Evolutionary conservation across 768 basidiomycete species (phyloP), one percentile per base, ranked within the genome.

Genomic region (Mycena haematopus): DNA sequence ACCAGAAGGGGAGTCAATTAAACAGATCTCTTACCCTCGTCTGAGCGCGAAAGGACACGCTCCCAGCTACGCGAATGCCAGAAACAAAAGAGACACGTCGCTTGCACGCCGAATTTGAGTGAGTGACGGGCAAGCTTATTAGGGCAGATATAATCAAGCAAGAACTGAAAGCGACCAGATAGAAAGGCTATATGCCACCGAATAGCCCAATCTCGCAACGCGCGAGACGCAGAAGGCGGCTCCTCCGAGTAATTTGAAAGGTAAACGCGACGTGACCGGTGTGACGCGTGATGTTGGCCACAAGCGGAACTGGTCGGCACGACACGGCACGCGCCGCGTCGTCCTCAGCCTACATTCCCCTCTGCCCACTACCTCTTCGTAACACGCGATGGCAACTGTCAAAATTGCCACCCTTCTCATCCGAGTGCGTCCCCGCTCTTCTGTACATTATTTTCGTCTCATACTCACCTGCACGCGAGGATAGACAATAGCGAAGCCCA

Each of bases 401-500:
- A 92, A 92, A 74, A 78, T 92, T 44, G 91, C 84, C 13, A 89
- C 89, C 1, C 82, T 92, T n/a, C 69, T 84, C 52, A 90, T 92
- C 68, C 82, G 90, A 71, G 89, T 88, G 77, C 78, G 88, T 78
- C 36, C 8, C 46, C 38, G 17, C 56, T 24, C 29, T 35, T 31
- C 29, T 2, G 9, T 9, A 31, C 29, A 31, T 29, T 4, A 13
- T 6, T 55, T 49, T 59, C 33, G 14, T 2, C 13, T 36, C 17
- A 31, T 15, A 54, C 44, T 29, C 31, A 47, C 24, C 3, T 5
- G 13, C 35, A n/a, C 27, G 21, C 42, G 44, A 45, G 15, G 33
- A 35, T 60, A 93, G 91, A 93, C 91, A n/a, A 73, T 92, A 71
- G 91, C 92, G 55, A 93, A 93, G 76, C 92, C 92, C 53, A 91